These are phyloP conservation scores for Penicillium flavigenum DNA, from an alignment of 495 filamentous ascomycete genomes.

Conservation along the genomic window DNA sequence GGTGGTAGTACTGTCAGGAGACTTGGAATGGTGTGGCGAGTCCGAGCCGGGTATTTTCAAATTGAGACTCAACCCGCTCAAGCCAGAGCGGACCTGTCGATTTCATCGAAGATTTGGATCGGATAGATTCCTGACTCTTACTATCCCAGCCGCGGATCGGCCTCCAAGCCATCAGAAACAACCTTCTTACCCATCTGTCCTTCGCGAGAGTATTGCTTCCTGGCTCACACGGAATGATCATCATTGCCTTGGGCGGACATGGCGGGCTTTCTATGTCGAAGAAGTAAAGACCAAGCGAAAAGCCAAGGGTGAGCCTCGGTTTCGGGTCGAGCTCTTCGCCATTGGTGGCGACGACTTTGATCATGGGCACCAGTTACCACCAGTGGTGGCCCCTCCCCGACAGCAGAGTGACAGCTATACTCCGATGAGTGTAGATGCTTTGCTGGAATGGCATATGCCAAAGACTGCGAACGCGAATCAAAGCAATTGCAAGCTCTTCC, in stretches of 20 bases:
- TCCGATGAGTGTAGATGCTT: slow-evolving; percentile 37
- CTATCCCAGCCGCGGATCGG: slow-evolving; percentile 37
- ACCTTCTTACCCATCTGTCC: slow-evolving; percentile 22
- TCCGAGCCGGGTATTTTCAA: slow-evolving; percentile 41
- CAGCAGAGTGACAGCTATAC: slow-evolving; percentile 32
- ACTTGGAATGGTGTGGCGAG: slow-evolving; percentile 40
- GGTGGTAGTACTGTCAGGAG: slow-evolving; percentile 43
- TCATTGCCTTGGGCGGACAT: slow-evolving; percentile 42
- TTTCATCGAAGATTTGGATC: slow-evolving; percentile 51
- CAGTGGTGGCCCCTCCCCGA: slow-evolving; percentile 22
- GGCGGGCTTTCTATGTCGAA: slow-evolving; percentile 50
- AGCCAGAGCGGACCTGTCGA: slow-evolving; percentile 45
- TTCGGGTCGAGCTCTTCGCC: slow-evolving; percentile 55
- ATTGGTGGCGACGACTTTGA: slow-evolving; percentile 47
- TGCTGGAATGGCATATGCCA: slow-evolving; percentile 56
- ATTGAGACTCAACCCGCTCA: slow-evolving; percentile 43
- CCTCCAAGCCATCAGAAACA: slow-evolving; percentile 38
- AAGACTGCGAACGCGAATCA: slow-evolving; percentile 39
- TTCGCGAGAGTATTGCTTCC: slow-evolving; percentile 37
- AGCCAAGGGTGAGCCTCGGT: slow-evolving; percentile 27
- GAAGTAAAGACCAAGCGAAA: slow-evolving; percentile 41
- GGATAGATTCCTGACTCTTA: slow-evolving; percentile 47
- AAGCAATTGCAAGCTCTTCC: slow-evolving; percentile 53
- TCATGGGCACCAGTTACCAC: slow-evolving; percentile 5
- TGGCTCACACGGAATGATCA: slow-evolving; percentile 48